Conservation (phyloP, 345 rosid genomes). For the Iberis pinnata region DNA sequence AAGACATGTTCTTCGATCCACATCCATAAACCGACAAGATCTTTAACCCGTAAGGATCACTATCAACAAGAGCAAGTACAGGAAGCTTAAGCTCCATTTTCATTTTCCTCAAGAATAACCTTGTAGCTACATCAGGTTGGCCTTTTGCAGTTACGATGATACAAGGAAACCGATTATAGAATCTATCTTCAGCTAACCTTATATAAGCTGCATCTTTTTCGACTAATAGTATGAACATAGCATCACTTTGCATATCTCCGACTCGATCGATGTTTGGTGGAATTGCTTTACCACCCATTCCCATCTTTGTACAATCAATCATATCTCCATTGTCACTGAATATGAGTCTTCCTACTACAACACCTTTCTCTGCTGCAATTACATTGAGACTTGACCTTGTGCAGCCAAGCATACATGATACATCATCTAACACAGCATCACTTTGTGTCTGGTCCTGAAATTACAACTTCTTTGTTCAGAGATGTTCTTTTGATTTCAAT, state of each 20-base stretch:
- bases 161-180: conserved; percentile 90
- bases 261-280: conserved; percentile 93
- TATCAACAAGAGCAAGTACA: conserved; percentile 87
- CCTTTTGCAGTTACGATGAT: conserved; percentile 93
- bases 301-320: conserved; percentile 98
- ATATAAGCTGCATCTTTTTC: conserved; percentile 97
- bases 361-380: conserved; percentile 89
- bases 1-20: conserved; percentile 98
- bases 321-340: conserved; percentile 96
- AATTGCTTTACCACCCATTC: conserved; percentile 98
- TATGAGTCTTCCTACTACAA: conserved; percentile 82
- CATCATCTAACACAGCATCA: conserved; percentile 80
- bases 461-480: too few species aligned
- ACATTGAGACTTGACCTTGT: conserved; percentile 93
- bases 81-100: conserved; percentile 87
- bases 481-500: too few species aligned
- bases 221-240: conserved; percentile 70
- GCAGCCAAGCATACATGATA: conserved; percentile 89
- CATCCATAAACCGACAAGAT: conserved; percentile 90
- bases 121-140: conserved; percentile 93
- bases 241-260: conserved; percentile 93
- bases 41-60: conserved; percentile 94
- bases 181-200: conserved; percentile 87
- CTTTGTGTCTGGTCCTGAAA: conserved; percentile 91
- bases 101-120: conserved; percentile 93